Evolutionary conservation across 805 yeast species (phyloP), one percentile per base, ranked within the genome.

Genomic region (Deakozyma indianensis): DNA sequence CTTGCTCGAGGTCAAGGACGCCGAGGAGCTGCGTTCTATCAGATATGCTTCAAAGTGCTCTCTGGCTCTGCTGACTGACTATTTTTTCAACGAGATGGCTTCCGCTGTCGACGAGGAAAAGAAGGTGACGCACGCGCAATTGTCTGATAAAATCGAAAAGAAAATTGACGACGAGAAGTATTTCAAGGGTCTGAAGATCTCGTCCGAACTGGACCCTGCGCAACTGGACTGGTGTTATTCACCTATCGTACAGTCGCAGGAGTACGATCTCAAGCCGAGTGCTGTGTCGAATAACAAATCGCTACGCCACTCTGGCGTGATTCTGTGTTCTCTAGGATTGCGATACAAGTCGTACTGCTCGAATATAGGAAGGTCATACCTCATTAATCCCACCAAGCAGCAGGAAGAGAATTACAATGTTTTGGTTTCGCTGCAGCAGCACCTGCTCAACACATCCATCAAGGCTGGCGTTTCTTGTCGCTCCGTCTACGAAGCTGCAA

Each of bases 191-290:
- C 59, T 76, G 42, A 69, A 71, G 47, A 52, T 74, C 20, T 80
- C 82, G 41, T 67, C 73, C 27, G 90, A 82, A 45, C 81, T 87
- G 50, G 94, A 86, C 56, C 68, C 80, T 3, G 77, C 75, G 50
- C 74, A 77, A 51, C 65, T 90, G 20, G 97, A 90, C 60, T 90
- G 96, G 96, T 83, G 94, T 52, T 86, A 84, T 62, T 77, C 87
- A 46, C 96, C 97, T 23, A 83, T 87, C 44, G 73, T 87, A 45
- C 94, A 86, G 65, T 81, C 94, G 53, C 86, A 85, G 28, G 77
- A 78, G 46, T 88, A 78, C 57, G 95, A 87, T 61, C 68, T 88
- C 57, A 79, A 74, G 55, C 88, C 94, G 40, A 78, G 90, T 47
- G 95, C 94, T 1, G 75, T 78, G 47, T 80, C 95, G 1, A 75